Percentiles rank a stretch among this genome's conserved stretches.
Evolutionary conservation across 176 grass and related monocot genomes (phyloP).

Genomic region (Leersia perrieri): DNA sequence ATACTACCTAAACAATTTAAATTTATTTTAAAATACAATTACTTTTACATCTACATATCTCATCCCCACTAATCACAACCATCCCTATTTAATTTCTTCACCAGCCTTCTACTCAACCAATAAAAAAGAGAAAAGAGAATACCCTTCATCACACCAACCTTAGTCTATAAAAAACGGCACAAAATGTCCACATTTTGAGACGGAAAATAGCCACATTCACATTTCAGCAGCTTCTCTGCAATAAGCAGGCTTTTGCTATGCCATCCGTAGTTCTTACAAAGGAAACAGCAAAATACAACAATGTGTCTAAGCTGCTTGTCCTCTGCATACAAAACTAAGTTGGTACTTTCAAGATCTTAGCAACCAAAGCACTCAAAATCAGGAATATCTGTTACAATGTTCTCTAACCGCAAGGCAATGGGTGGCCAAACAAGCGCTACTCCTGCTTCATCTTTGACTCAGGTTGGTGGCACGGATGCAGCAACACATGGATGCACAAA

Average conservation of each 20-base stretch:
- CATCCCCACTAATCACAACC: too few relatives aligned
- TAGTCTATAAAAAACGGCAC: too few relatives aligned
- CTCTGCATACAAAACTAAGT: not conserved
- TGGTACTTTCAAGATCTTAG: not conserved
- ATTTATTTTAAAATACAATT: too few relatives aligned
- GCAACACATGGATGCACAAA: constrained; percentile 67
- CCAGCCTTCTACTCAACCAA: too few relatives aligned
- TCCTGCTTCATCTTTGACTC: constrained; percentile 48
- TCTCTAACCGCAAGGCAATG: not conserved
- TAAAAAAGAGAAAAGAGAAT: too few relatives aligned
- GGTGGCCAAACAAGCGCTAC: constrained; percentile 23
- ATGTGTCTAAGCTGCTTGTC: not conserved
- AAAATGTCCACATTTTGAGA: too few relatives aligned
- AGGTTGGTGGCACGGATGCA: constrained; percentile 55
- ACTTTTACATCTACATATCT: too few relatives aligned
- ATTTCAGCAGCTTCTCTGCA: not conserved
- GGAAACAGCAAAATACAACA: not conserved
- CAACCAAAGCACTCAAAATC: not conserved
- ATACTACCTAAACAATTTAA: too few relatives aligned
- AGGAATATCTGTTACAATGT: not conserved
- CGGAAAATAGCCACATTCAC: not conserved
- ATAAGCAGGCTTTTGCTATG: not conserved
- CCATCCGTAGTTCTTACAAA: not conserved
- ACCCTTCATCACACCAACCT: too few relatives aligned
- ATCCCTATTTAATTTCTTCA: too few relatives aligned